Conservation (phyloP, 2,329 filamentous ascomycete species). For the Aaosphaeria pasadenensis region DNA sequence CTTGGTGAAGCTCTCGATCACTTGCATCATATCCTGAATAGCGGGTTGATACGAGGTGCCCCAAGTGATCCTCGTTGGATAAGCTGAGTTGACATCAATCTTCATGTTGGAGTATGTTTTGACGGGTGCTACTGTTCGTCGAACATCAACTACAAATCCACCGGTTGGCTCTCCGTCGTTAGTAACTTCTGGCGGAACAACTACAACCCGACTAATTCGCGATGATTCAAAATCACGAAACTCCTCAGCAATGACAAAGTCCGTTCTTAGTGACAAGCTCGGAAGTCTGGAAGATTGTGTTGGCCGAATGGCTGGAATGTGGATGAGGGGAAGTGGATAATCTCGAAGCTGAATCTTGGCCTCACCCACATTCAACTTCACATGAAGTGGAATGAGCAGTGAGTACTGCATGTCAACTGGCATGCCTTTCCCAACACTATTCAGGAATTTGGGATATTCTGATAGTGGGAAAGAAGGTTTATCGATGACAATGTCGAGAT, state of each 20-base stretch:
- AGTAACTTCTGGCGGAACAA: slow-evolving; percentile 68
- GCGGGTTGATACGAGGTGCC: slow-evolving; percentile 96
- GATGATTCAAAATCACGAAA: slow-evolving; percentile 78
- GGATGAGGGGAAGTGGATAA: slow-evolving; percentile 87
- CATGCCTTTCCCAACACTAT: slow-evolving; percentile 95
- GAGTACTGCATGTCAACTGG: slow-evolving; percentile 88
- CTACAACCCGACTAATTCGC: slow-evolving; percentile 75
- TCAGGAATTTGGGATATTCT: slow-evolving; percentile 78
- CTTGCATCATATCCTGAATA: slow-evolving; percentile 99
- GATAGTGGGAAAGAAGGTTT: slow-evolving; percentile 87
- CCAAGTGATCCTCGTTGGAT: slow-evolving; percentile 94
- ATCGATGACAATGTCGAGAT: slow-evolving; percentile 81
- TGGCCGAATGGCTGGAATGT: slow-evolving; percentile 78
- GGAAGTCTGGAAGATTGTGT: slow-evolving; percentile 76
- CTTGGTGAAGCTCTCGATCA: slow-evolving; percentile 95
- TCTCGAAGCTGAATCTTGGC: slow-evolving; percentile 82
- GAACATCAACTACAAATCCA: slow-evolving; percentile 79
- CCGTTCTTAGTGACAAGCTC: slow-evolving; percentile 79
- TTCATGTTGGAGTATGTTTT: slow-evolving; percentile 95
- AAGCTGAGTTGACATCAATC: slow-evolving; percentile 87
- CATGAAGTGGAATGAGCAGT: slow-evolving; percentile 82
- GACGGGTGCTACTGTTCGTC: slow-evolving; percentile 87
- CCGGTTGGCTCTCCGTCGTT: slow-evolving; percentile 57
- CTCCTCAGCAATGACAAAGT: slow-evolving; percentile 96
- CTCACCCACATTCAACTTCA: slow-evolving; percentile 88